Percentiles rank a stretch among this genome's conserved stretches.
Conservation (phyloP, 768 basidiomycete species). For the Boletus pseudopeckii region DNA sequence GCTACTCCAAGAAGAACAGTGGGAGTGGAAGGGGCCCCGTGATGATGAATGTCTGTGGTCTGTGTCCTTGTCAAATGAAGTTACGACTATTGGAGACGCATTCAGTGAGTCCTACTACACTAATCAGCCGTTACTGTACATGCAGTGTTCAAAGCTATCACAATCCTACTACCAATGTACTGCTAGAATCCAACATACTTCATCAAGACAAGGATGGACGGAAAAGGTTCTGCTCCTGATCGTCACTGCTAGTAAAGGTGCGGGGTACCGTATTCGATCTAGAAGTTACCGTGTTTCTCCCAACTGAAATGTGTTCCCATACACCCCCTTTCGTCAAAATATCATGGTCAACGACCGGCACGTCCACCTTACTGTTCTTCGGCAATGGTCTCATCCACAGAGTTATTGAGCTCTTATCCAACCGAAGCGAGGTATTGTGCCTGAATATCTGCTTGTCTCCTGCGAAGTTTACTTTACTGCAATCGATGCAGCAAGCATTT, state of each 20-base stretch:
- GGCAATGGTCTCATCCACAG: background rate
- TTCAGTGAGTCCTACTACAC: background rate
- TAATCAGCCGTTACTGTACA: too few species aligned
- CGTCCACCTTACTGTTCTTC: background rate
- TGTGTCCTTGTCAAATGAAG: too few species aligned
- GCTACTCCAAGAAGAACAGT: conserved; percentile 12
- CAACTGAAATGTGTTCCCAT: conserved; percentile 16
- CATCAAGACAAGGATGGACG: background rate
- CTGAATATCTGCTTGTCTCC: conserved; percentile 13
- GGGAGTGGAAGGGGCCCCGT: conserved; percentile 11
- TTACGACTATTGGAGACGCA: background rate
- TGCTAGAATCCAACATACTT: background rate
- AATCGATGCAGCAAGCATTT: conserved; percentile 24
- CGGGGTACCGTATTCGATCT: background rate
- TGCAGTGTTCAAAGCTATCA: background rate
- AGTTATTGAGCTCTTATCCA: conserved; percentile 1
- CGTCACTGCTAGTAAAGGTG: background rate
- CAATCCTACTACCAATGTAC: background rate
- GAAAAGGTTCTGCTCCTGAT: background rate
- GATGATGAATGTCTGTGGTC: background rate
- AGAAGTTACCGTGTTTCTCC: background rate
- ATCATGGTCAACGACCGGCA: conserved; percentile 1
- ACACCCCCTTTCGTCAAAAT: conserved; percentile 21
- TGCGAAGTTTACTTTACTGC: conserved; percentile 13
- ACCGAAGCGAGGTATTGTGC: background rate